Evolutionary conservation across 2,329 filamentous ascomycete species (phyloP).

Genomic region (Alternaria angustiovoidea): DNA sequence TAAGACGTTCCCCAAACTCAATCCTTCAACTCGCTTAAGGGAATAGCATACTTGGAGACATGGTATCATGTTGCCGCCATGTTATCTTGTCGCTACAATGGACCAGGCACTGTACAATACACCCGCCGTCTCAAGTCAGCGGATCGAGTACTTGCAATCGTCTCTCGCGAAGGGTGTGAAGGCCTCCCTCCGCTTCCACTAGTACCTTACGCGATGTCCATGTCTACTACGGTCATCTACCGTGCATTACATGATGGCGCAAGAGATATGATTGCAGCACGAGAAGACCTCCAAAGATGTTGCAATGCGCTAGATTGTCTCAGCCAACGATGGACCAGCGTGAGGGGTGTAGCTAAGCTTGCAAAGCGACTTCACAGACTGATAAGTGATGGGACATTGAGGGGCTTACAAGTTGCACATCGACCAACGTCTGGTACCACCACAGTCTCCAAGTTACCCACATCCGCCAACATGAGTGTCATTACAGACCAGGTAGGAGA

Average conservation of each 20-base stretch:
- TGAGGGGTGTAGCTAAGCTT: slow-evolving; percentile 3
- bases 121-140: neutral
- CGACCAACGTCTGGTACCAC: neutral
- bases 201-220: slow-evolving; percentile 9
- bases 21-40: neutral
- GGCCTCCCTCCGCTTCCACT: slow-evolving; percentile 5
- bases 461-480: neutral
- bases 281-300: neutral
- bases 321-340: slow-evolving; percentile 5
- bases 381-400: neutral
- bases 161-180: neutral
- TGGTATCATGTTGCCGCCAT: slow-evolving; percentile 13
- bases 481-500: neutral
- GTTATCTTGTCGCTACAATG: slow-evolving; percentile 11
- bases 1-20: neutral
- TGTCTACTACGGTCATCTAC: slow-evolving; percentile 11
- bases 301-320: slow-evolving; percentile 2
- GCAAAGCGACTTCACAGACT: slow-evolving; percentile 4
- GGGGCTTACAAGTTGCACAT: neutral
- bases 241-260: slow-evolving; percentile 5
- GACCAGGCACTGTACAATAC: slow-evolving; percentile 4
- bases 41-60: slow-evolving; percentile 4
- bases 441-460: neutral
- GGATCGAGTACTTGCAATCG: neutral
- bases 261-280: neutral